Base-by-base conservation (phyloP, 2,329 filamentous ascomycete genomes). In the Cytospora schulzeri region DNA sequence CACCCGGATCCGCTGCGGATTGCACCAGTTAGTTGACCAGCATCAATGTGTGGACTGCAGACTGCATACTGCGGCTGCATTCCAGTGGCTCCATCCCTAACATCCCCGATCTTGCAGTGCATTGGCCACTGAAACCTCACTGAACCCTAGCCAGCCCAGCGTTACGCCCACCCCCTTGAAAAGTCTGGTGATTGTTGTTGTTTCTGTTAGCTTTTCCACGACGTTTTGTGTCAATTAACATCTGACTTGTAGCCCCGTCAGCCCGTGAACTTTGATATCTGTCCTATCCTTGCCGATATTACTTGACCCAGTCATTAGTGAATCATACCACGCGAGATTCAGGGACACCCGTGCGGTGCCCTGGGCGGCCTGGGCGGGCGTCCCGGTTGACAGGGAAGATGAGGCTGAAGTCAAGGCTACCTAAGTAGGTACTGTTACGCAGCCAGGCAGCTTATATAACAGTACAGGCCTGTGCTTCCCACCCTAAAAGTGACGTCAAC, bases 121-220 rank as follows among this genome's bases (percentile, higher is more conserved):
- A 59, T 59, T 59, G 57, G 57, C 57, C 57, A 51, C 57, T 59
- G 57, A 33, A 38, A 19, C 24, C 14, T 45, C 50, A 35, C 38
- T 59, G 57, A 35, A 19, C n/a, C 57, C 33, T 15, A 33, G 31
- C 33, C 33, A 35, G 33, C 33, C 57, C 45, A 24, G 45, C 45
- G 45, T 48, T 48, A 48, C 45, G 45, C 45, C n/a, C n/a, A 19
- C n/a, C n/a, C 45, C 45, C 45, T 48, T 6, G n/a, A 19, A 15
- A 22, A 22, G 29, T 59, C 57, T 59, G 41, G 7, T 59, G 41
- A 35, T 51, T 33, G 29, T 28, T 35, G 9, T 7, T 15, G 4
- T 9, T 50, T 15, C n/a, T 48, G 28, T 26, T 35, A n/a, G 12
- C 29, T 1, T 59, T 29, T 8, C 8, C 9, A 2, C n/a, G n/a